phyloP scores from a whole-genome alignment of 2,329 filamentous ascomycete species.

The Beauveria sp. region DNA sequence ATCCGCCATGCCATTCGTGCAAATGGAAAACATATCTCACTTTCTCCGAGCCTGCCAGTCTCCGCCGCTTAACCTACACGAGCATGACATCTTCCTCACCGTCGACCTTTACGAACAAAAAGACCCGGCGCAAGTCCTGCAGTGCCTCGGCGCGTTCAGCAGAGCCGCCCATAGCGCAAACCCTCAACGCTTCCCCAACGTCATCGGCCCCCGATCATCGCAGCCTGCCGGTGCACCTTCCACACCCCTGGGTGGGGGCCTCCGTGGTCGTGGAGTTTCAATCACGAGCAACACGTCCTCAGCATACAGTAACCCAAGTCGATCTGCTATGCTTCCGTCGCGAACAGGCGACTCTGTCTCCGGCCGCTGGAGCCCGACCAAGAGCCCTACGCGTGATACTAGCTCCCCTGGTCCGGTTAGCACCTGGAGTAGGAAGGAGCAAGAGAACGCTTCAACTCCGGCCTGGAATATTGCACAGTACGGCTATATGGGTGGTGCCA shows the following conservation, averaged over 20 bases:
- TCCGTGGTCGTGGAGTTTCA: conserved; percentile 41
- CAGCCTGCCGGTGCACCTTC: conserved; percentile 46
- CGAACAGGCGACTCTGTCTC: conserved; percentile 47
- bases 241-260: conserved; percentile 34
- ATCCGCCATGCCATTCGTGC: conserved; percentile 93
- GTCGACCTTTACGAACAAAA: conserved; percentile 95
- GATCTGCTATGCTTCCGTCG: conserved; percentile 35
- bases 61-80: conserved; percentile 76
- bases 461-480: conserved; percentile 99
- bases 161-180: conserved; percentile 70
- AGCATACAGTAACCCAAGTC: conserved; percentile 31
- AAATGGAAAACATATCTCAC: conserved; percentile 99
- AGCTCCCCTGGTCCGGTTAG: conserved; percentile 55
- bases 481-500: conserved; percentile 95
- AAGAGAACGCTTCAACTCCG: conserved; percentile 73
- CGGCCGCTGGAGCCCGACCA: conserved; percentile 55
- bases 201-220: conserved; percentile 64
- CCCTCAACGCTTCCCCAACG: conserved; percentile 63
- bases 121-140: conserved; percentile 90
- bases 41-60: conserved; percentile 85
- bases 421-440: conserved; percentile 82
- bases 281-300: conserved; percentile 53
- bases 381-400: conserved; percentile 49
- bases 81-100: conserved; percentile 93
- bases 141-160: conserved; percentile 88